Percentiles rank a stretch among this genome's conserved stretches.
Evolutionary conservation across 148 eudicot species (phyloP).

Genomic region (Cornus suecica): DNA sequence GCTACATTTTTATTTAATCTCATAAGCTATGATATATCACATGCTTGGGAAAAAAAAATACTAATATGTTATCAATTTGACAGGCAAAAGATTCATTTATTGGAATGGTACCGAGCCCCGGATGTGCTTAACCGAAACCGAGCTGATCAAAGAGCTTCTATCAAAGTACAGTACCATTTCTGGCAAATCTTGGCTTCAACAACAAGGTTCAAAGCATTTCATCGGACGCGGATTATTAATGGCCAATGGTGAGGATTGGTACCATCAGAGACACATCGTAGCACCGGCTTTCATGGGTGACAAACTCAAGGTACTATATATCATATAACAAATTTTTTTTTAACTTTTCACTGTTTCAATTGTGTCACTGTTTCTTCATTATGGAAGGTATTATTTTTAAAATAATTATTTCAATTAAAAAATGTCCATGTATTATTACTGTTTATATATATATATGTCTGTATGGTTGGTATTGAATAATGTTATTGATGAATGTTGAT

Average conservation of each 20-base stretch:
- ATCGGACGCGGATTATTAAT: conserved; percentile 75
- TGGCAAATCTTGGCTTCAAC: conserved; percentile 89
- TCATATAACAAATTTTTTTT: no score
- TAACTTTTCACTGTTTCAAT: no score
- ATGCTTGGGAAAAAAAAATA: no score
- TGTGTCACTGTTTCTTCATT: no score
- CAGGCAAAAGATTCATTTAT: conserved; percentile 78
- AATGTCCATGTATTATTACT: no score
- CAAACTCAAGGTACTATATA: conserved; percentile 63
- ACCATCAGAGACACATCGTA: conserved; percentile 82
- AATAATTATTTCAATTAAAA: no score
- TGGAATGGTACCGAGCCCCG: conserved; percentile 94
- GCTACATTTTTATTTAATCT: no score
- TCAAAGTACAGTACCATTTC: conserved; percentile 59
- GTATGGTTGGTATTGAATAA: background rate
- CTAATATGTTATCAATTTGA: no score
- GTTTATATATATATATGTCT: background rate
- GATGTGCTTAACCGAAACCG: conserved; percentile 80
- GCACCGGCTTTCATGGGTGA: conserved; percentile 92
- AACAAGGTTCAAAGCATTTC: conserved; percentile 81
- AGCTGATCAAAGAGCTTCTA: conserved; percentile 66
- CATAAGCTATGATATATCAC: background rate
- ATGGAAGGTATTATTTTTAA: no score
- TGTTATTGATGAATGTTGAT: no score
- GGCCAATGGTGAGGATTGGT: conserved; percentile 93